Conservation (phyloP, 345 rosid genomes). For the Toxicodendron radicans region DNA sequence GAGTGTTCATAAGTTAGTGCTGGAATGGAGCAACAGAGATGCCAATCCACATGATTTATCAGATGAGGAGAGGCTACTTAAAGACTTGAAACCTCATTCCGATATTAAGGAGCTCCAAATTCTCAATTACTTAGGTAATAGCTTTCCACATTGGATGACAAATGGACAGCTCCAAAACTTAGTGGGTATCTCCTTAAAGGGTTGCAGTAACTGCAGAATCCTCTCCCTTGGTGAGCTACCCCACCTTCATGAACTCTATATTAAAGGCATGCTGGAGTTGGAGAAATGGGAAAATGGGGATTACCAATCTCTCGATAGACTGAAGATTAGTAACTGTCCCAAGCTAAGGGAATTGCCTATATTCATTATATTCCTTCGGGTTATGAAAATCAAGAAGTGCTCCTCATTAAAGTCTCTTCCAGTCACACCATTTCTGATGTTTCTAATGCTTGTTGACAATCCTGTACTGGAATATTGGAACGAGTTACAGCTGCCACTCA, state of each 20-base stretch:
- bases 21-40: constrained; percentile 19
- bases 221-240: not conserved
- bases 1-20: constrained; percentile 4
- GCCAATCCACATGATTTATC: not conserved
- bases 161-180: not conserved
- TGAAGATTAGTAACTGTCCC: constrained; percentile 19
- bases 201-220: constrained; percentile 3
- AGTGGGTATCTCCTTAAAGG: not conserved
- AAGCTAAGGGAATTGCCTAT: constrained; percentile 10
- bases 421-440: constrained; percentile 2
- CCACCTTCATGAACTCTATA: not conserved
- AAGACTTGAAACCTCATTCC: not conserved
- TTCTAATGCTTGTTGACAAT: constrained; percentile 21
- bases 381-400: constrained; percentile 27
- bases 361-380: not conserved
- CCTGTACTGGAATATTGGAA: constrained; percentile 16
- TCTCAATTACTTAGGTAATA: not conserved
- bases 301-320: not conserved
- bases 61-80: not conserved
- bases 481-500: not conserved
- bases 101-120: constrained; percentile 1
- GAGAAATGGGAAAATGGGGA: constrained; percentile 11
- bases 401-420: constrained; percentile 18
- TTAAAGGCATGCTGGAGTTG: constrained; percentile 7
- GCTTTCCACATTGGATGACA: constrained; percentile 9